These are phyloP conservation scores for Brassica juncea DNA, from an alignment of 345 rosid genomes.

Conservation along the genomic window DNA sequence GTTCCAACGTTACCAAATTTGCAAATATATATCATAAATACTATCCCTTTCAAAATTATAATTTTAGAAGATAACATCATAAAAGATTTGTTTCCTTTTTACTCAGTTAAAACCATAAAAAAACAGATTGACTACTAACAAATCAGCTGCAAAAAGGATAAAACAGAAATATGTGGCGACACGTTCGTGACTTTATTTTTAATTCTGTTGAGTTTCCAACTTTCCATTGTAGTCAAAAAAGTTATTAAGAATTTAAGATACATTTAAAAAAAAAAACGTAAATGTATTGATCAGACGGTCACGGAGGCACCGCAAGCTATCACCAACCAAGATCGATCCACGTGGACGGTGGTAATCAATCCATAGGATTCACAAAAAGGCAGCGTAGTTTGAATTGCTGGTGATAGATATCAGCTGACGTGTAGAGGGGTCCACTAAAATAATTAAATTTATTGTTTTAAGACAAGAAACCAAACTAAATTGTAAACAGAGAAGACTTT, in stretches of 20 bases:
- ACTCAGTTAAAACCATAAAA: not conserved
- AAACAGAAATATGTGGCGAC: constrained; percentile 35
- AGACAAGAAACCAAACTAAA: not conserved
- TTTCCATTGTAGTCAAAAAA: not conserved
- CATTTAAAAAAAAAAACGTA: not conserved
- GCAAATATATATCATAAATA: not conserved
- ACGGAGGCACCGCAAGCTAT: not conserved
- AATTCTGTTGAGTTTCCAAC: not conserved
- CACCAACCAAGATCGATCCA: constrained; percentile 5
- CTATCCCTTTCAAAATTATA: not conserved
- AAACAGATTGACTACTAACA: not conserved
- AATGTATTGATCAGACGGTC: constrained; percentile 16
- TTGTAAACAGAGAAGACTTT: constrained; percentile 13
- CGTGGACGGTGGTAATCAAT: constrained; percentile 26
- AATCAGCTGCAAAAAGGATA: not conserved
- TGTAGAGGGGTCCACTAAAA: not conserved
- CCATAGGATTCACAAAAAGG: constrained; percentile 30
- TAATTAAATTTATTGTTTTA: not conserved
- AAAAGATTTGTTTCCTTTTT: not conserved
- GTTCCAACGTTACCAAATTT: not conserved
- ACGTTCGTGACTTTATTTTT: constrained; percentile 14
- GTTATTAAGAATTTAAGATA: not conserved
- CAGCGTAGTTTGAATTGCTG: constrained; percentile 16
- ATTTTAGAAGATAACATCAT: not conserved
- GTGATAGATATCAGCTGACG: constrained; percentile 35